These are phyloP conservation scores for Cladosporium sp. DNA, from an alignment of 2,329 filamentous ascomycete genomes.

Conservation along the genomic window DNA sequence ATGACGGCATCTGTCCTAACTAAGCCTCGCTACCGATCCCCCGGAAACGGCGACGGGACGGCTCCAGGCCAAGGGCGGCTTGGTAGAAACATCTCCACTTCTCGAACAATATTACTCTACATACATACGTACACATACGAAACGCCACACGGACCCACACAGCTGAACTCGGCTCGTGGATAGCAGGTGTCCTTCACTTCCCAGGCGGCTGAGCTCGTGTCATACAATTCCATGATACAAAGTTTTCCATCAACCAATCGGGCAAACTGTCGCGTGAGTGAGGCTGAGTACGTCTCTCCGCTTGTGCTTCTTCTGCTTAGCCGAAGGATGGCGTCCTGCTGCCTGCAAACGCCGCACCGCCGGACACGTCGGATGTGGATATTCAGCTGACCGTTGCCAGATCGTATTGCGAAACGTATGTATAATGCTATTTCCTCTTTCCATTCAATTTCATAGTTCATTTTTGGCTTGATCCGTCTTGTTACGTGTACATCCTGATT, in stretches of 20 bases:
- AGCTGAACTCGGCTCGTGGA: neutral
- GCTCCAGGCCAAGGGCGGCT: neutral
- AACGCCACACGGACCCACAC: neutral
- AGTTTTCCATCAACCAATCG: neutral
- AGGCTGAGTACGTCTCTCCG: neutral
- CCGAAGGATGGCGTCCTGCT: neutral
- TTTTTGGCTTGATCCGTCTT: neutral
- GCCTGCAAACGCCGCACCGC: neutral
- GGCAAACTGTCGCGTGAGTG: constrained; percentile 8
- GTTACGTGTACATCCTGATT: neutral
- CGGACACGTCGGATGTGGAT: constrained; percentile 8
- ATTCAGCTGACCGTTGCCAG: constrained; percentile 3
- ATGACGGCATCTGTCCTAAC: constrained; percentile 5
- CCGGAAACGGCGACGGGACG: constrained; percentile 4
- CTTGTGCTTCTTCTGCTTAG: neutral
- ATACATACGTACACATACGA: neutral
- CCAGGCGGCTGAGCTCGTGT: neutral
- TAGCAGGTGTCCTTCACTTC: neutral
- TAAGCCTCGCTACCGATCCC: constrained; percentile 1
- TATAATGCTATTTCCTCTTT: neutral
- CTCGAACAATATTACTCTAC: neutral
- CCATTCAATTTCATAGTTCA: neutral
- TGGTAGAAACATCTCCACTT: neutral
- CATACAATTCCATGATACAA: neutral
- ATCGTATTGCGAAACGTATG: neutral